Conservation (phyloP, 108 stramenopile species). For the Cyclotella baltica region DNA sequence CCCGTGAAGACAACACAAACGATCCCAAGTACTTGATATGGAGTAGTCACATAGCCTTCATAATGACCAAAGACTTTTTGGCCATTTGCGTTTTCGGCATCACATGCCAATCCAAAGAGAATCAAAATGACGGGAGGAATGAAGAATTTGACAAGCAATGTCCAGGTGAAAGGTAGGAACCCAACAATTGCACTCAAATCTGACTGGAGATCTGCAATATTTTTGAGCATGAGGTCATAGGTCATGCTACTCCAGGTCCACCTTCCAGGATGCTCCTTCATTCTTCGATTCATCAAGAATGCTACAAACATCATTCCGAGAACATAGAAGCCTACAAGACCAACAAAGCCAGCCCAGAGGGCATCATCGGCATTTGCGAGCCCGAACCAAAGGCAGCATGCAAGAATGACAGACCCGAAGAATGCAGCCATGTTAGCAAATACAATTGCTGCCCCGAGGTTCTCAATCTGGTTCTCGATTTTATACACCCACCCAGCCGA, state of each 20-base stretch:
- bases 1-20: conserved; percentile 48
- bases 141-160: conserved; percentile 57
- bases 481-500: conserved; percentile 67
- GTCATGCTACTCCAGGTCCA: conserved; percentile 41
- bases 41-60: conserved; percentile 41
- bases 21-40: conserved; percentile 68
- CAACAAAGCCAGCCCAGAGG: conserved; percentile 57
- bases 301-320: conserved; percentile 38
- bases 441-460: conserved; percentile 51
- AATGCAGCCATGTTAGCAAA: conserved; percentile 48
- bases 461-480: conserved; percentile 50
- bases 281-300: conserved; percentile 25
- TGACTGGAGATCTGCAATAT: conserved; percentile 51
- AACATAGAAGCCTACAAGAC: conserved; percentile 46
- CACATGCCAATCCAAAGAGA: conserved; percentile 46
- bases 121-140: conserved; percentile 65
- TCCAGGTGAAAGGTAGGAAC: conserved; percentile 61
- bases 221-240: conserved; percentile 55
- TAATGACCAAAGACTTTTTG: conserved; percentile 50
- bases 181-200: conserved; percentile 54
- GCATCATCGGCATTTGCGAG: conserved; percentile 40
- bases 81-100: conserved; percentile 41
- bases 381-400: conserved; percentile 57
- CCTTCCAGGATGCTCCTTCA: conserved; percentile 16
- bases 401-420: conserved; percentile 62